Conservation (phyloP, 176 grass and related monocot species). For the Oryza glaberrima region DNA sequence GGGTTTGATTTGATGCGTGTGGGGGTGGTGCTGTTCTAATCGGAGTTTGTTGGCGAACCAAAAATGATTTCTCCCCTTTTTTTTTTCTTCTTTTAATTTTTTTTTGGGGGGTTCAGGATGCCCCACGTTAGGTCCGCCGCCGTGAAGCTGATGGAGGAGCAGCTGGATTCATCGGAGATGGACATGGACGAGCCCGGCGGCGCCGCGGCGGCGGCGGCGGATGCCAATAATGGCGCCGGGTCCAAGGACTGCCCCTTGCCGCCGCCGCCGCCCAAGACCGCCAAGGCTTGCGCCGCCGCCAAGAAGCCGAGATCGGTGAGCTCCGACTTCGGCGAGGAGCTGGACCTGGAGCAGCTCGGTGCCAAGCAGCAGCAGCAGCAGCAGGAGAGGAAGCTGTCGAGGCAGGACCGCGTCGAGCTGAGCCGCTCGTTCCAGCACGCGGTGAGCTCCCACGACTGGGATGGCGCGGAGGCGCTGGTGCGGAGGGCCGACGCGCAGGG, state of each 20-base stretch:
- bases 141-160: constrained; percentile 36
- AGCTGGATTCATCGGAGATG: constrained; percentile 49
- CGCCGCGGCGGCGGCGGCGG: constrained; percentile 10
- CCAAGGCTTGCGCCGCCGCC: constrained; percentile 28
- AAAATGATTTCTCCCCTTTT: neutral
- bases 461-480: constrained; percentile 58
- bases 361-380: neutral
- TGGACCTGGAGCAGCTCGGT: constrained; percentile 53
- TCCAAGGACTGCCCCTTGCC: constrained; percentile 56
- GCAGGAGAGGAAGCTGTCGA: constrained; percentile 73
- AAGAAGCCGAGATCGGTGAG: constrained; percentile 71
- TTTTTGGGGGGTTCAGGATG: neutral
- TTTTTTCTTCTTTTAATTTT: neutral
- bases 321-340: constrained; percentile 60
- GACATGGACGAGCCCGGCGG: constrained; percentile 58
- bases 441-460: constrained; percentile 74
- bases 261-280: neutral
- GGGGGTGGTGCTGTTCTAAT: neutral
- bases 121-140: neutral
- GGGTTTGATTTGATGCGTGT: neutral
- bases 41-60: neutral
- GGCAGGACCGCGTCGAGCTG: constrained; percentile 78
- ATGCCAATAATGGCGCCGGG: constrained; percentile 56
- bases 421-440: constrained; percentile 74
- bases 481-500: constrained; percentile 62